Conservation (phyloP, 2,329 filamentous ascomycete species). For the Cyclaneusma minus region DNA sequence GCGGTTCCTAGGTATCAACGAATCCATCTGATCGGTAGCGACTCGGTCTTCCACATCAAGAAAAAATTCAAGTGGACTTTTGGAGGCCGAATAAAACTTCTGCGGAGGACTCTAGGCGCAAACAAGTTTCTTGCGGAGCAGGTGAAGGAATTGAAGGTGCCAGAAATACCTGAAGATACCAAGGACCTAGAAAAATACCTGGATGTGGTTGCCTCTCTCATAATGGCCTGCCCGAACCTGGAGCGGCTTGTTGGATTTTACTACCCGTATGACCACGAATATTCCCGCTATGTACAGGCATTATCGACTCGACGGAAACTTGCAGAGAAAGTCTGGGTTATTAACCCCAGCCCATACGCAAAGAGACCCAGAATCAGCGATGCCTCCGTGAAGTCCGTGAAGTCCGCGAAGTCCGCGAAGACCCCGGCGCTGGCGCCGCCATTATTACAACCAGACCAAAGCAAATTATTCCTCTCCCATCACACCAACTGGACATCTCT, state of each 20-base stretch:
- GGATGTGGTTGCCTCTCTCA: constrained; percentile 39
- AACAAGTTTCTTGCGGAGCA: constrained; percentile 35
- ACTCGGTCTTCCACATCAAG: constrained; percentile 32
- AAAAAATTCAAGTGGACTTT: constrained; percentile 39
- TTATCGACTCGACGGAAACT: constrained; percentile 39
- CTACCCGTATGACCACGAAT: constrained; percentile 37
- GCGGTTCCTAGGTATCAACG: constrained; percentile 32
- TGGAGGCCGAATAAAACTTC: constrained; percentile 36
- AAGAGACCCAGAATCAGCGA: constrained; percentile 23
- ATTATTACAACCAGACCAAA: constrained; percentile 25
- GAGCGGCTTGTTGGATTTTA: constrained; percentile 40
- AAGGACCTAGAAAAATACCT: constrained; percentile 33
- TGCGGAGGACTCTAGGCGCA: constrained; percentile 39
- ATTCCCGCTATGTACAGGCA: constrained; percentile 40
- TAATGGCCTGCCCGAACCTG: constrained; percentile 51
- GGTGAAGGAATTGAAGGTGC: constrained; percentile 42
- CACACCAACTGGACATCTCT: constrained; percentile 41
- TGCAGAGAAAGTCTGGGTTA: constrained; percentile 42
- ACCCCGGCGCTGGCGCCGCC: constrained; percentile 17
- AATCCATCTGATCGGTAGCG: constrained; percentile 41
- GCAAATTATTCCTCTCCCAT: constrained; percentile 29
- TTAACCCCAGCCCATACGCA: constrained; percentile 20
- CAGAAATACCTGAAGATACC: constrained; percentile 24
- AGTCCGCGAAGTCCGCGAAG: constrained; percentile 10
- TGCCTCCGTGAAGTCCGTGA: constrained; percentile 5